These are phyloP conservation scores for Melastoma malabathricum DNA, from an alignment of 345 rosid genomes.

Conservation along the genomic window DNA sequence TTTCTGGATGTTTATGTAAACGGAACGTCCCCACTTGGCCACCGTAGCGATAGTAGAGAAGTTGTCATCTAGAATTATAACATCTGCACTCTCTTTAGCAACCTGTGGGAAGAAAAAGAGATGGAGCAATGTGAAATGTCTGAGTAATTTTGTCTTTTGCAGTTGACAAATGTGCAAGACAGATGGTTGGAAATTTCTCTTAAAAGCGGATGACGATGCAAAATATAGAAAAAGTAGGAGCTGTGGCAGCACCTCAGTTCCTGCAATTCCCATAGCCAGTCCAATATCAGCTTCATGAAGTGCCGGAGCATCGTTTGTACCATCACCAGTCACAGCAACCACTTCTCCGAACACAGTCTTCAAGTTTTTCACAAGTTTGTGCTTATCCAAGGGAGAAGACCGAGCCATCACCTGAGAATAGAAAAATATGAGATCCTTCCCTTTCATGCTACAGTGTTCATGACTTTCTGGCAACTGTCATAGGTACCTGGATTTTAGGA, in stretches of 20 bases:
- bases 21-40: slow-evolving; percentile 86
- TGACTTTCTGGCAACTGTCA: not conserved
- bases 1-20: slow-evolving; percentile 73
- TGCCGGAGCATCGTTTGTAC: slow-evolving; percentile 88
- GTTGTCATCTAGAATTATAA: slow-evolving; percentile 72
- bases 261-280: slow-evolving; percentile 83
- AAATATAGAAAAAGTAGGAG: slow-evolving; percentile 1
- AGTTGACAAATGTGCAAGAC: no score
- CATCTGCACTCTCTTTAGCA: slow-evolving; percentile 89
- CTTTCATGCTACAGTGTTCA: not conserved
- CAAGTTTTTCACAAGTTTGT: slow-evolving; percentile 65
- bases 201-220: not conserved
- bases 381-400: slow-evolving; percentile 79
- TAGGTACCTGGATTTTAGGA: slow-evolving; percentile 71
- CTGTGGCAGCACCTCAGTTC: slow-evolving; percentile 48
- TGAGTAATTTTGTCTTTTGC: no score
- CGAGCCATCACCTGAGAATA: slow-evolving; percentile 69
- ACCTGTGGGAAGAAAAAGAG: slow-evolving; percentile 22
- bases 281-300: slow-evolving; percentile 84
- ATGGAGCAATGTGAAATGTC: no score
- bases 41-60: slow-evolving; percentile 76
- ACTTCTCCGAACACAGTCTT: slow-evolving; percentile 51
- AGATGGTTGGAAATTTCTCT: not conserved
- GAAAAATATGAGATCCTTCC: slow-evolving; percentile 1
- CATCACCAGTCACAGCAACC: slow-evolving; percentile 89